Percentiles rank a stretch among this genome's conserved stretches.
Conservation (phyloP, 2,329 filamentous ascomycete species). For the Diaporthe humulicola region DNA sequence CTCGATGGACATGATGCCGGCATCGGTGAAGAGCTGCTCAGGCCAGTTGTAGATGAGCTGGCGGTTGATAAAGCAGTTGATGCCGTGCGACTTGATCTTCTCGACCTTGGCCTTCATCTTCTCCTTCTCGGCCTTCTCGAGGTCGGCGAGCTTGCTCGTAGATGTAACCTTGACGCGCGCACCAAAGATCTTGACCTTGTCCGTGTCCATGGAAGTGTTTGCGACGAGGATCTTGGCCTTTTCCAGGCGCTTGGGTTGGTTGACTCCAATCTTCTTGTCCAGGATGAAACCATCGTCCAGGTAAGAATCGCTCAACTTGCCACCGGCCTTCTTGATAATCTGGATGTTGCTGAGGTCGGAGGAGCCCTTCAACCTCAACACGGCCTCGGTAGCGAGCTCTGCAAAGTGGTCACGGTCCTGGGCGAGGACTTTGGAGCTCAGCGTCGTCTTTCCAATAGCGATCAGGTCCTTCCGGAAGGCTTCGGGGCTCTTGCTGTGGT, state of each 20-base stretch:
- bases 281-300: constrained; percentile 98
- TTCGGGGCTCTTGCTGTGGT: constrained; percentile 86
- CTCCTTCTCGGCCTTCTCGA: constrained; percentile 97
- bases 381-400: constrained; percentile 89
- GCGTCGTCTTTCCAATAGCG: constrained; percentile 91
- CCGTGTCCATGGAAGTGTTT: constrained; percentile 99
- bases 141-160: constrained; percentile 96
- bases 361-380: constrained; percentile 89
- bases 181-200: constrained; percentile 99
- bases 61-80: constrained; percentile 99
- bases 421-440: constrained; percentile 96
- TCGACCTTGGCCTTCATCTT: constrained; percentile 99
- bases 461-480: constrained; percentile 91
- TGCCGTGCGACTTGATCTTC: constrained; percentile 97
- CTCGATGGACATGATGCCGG: constrained; percentile 98
- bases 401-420: constrained; percentile 96
- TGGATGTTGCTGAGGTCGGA: constrained; percentile 98
- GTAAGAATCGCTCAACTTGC: constrained; percentile 97
- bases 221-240: constrained; percentile 98
- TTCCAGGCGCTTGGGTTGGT: constrained; percentile 96
- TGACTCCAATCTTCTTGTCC: constrained; percentile 99
- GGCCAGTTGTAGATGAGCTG: constrained; percentile 99
- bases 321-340: constrained; percentile 99
- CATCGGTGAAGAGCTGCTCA: constrained; percentile 97
- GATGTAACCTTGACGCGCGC: constrained; percentile 96